Evolutionary conservation across 208 protist species (phyloP).

Genomic region (Acanthamoeba healyi): DNA sequence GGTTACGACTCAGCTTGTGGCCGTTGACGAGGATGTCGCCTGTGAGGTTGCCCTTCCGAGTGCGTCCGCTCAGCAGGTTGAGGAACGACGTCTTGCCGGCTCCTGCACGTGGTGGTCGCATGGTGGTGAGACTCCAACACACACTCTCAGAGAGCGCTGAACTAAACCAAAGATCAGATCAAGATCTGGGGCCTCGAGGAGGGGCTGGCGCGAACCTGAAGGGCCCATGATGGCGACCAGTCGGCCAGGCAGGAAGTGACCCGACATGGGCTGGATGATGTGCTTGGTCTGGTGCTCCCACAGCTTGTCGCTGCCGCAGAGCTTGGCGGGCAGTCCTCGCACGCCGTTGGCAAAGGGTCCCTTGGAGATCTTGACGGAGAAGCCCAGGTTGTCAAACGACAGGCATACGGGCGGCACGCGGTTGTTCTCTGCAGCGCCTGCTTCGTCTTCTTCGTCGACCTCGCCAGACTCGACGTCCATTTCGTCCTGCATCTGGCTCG

Average conservation of each 20-base stretch:
- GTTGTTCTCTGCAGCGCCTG: not conserved
- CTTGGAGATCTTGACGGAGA: not conserved
- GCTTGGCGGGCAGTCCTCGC: not conserved
- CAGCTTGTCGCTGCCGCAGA: conserved; percentile 2
- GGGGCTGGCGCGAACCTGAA: not conserved
- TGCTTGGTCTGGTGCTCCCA: not conserved
- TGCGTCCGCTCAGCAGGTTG: conserved; percentile 28
- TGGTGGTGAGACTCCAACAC: too few relatives aligned
- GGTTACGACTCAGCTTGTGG: not conserved
- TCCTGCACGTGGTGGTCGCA: not conserved
- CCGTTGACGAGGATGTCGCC: conserved; percentile 23
- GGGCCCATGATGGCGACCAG: conserved; percentile 55
- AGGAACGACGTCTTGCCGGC: conserved; percentile 21
- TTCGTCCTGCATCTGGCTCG: too few relatives aligned
- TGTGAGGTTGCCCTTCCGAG: not conserved
- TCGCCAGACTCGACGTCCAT: not conserved
- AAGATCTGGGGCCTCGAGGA: too few relatives aligned
- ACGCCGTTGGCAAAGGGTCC: not conserved
- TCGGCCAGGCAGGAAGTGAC: conserved; percentile 11
- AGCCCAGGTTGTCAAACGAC: not conserved
- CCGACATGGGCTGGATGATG: not conserved
- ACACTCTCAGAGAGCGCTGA: not conserved
- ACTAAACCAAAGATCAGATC: too few relatives aligned
- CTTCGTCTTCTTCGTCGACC: not conserved
- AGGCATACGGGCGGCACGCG: not conserved